Evolutionary conservation across 2,329 filamentous ascomycete species (phyloP).

Genomic region (Arthrobotrys megalospora): DNA sequence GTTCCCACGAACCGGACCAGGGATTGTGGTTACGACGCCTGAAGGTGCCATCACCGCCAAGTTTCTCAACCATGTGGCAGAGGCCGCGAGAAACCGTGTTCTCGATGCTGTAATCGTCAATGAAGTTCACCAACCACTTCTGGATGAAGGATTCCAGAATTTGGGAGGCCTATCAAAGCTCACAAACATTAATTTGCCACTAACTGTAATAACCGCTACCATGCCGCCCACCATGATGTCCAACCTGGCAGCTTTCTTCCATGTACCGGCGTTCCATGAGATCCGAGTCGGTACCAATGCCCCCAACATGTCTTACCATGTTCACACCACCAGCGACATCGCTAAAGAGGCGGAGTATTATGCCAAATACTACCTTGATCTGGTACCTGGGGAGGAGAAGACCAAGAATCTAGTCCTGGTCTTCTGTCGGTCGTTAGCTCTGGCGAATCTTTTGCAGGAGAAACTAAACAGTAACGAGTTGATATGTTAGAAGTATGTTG

Average conservation of each 20-base stretch:
- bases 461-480: background rate
- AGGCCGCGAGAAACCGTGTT: too few species aligned
- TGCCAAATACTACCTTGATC: too few species aligned
- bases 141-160: too few species aligned
- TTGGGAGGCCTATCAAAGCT: background rate
- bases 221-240: background rate
- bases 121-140: too few species aligned
- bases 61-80: too few species aligned
- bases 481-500: background rate
- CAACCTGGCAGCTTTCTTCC: background rate
- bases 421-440: background rate
- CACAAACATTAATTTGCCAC: background rate
- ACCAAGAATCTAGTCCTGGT: background rate
- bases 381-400: background rate
- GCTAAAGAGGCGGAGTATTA: background rate
- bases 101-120: too few species aligned
- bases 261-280: background rate
- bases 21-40: too few species aligned
- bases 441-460: background rate
- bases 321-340: background rate
- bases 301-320: background rate
- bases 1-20: too few species aligned
- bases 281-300: conserved; percentile 2
- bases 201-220: background rate
- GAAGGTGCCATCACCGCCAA: too few species aligned